Evolutionary conservation across 208 protist species (phyloP).

Genomic region (Crithidia mellificae): DNA sequence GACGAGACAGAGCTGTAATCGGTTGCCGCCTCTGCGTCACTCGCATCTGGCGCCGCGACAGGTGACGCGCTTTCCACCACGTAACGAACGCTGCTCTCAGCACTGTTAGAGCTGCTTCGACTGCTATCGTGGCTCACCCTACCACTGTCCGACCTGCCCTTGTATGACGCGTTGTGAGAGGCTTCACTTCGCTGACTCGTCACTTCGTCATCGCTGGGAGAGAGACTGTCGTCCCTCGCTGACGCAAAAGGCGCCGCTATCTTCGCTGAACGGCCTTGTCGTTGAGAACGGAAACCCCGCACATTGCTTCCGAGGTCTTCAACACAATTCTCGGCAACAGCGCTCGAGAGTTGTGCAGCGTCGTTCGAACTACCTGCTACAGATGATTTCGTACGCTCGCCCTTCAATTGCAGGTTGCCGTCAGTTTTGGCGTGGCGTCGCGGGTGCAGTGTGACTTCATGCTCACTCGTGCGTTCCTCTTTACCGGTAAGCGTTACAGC

Average conservation of each 20-base stretch:
- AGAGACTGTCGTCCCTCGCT: not conserved
- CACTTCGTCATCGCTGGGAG: not conserved
- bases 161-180: not conserved
- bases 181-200: not conserved
- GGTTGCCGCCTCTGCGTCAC: not conserved
- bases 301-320: no score
- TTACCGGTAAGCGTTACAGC: no score
- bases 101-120: not conserved
- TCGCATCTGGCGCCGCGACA: slow-evolving; percentile 1
- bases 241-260: not conserved
- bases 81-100: not conserved
- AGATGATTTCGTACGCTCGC: no score
- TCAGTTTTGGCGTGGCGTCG: not conserved
- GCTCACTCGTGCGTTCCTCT: not conserved
- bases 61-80: slow-evolving; percentile 1
- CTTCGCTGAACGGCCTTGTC: not conserved
- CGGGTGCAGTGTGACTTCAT: not conserved
- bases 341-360: no score
- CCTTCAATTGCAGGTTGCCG: no score
- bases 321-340: no score
- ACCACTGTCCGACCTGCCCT: not conserved
- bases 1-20: slow-evolving; percentile 30
- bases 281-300: no score
- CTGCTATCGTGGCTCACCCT: no score
- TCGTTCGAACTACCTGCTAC: no score